These are phyloP conservation scores for Nannochloropsis gaditana DNA, from an alignment of 108 stramenopile genomes.

Conservation along the genomic window DNA sequence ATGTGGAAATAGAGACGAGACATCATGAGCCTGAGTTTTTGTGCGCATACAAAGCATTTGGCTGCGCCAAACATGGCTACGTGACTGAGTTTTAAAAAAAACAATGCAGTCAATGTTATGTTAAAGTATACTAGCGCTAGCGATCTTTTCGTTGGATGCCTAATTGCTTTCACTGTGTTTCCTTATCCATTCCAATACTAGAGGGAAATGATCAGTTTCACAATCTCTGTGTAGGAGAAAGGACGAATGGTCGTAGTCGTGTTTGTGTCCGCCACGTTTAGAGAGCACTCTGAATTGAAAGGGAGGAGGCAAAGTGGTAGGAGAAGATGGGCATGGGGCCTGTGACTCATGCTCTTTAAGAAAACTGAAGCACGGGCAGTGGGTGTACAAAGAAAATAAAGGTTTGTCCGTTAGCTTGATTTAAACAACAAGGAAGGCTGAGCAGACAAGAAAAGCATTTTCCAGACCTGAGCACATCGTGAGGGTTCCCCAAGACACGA, in stretches of 20 bases:
- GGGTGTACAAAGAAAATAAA: not conserved
- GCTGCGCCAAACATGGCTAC: no score
- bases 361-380: not conserved
- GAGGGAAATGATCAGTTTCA: not conserved
- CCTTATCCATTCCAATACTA: not conserved
- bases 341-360: not conserved
- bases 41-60: no score
- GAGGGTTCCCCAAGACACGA: not conserved
- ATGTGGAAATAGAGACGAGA: no score
- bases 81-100: no score
- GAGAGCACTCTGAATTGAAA: not conserved
- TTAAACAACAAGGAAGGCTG: not conserved
- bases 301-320: not conserved
- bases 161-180: not conserved
- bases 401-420: not conserved
- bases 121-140: no score
- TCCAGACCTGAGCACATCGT: not conserved
- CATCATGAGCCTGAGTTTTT: no score
- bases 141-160: no score
- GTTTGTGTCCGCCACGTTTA: not conserved
- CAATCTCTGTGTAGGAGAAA: not conserved
- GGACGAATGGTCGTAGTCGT: not conserved
- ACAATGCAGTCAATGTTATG: no score
- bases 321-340: not conserved
- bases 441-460: not conserved